Base-by-base conservation (phyloP, 208 protist species). In the Leishmania aethiopica region DNA sequence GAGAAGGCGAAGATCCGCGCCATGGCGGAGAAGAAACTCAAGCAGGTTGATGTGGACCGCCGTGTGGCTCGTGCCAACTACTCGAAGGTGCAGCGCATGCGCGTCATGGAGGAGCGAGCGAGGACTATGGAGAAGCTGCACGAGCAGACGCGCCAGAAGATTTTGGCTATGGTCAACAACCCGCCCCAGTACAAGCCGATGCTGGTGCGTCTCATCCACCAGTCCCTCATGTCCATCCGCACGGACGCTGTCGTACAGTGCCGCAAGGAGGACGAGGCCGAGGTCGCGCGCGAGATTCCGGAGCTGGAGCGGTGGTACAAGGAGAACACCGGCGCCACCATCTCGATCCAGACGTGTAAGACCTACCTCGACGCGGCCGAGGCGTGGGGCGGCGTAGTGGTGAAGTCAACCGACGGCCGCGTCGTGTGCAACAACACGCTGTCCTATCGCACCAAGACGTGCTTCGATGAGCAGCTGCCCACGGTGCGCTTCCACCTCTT, bases 401-500 rank as follows among this genome's bases (percentile, higher is more conserved):
- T 89, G 49, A 69, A 79, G 40, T 96, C 94, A 5, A 83, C 85
- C 7, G 91, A 97, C 79, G 93, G 94, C 74, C 91, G 89, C 75
- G 96, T 98, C 73, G 87, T 93, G 45, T 98, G 96, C 86, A 94
- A 97, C 84, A 97, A 95, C 86, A 97, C 96, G 55, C 88, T 97
- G 37, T 90, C 91, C 37, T 93, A 96, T 89, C 90, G 96, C 77
- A 90, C 94, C 74, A 89, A 91, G 78, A 96, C 90, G 40, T 96
- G 93, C 86, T 94, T 98, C 75, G 87, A 91, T 17, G 94, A 98
- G 85, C 93, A 96, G 78, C 93, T 97, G n/a, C 95, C 95, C 37
- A 93, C 92, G n/a, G 88, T 98, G 32, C 93, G 95, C 75, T 96
- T 93, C 83, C 89, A 95, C 78, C 89, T 97, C 77, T 97, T 97